Evolutionary conservation across 2,329 filamentous ascomycete species (phyloP).

Genomic region (Ophiostoma australiae): DNA sequence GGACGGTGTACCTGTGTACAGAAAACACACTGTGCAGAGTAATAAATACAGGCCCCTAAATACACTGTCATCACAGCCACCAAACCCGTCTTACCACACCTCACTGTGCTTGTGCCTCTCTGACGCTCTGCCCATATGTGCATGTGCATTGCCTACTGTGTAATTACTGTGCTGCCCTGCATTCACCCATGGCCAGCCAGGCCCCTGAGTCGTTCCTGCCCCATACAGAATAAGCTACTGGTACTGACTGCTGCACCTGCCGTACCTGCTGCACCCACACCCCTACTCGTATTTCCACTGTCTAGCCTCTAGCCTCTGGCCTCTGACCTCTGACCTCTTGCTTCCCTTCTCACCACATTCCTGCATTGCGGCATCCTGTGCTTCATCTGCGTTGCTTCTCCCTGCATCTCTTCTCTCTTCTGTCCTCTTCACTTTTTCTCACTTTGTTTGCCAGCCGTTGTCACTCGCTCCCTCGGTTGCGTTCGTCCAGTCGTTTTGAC

Average conservation of each 20-base stretch:
- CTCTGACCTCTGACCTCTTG: neutral
- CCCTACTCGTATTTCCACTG: constrained; percentile 10
- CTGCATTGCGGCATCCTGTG: constrained; percentile 18
- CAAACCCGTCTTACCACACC: neutral
- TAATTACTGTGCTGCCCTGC: too few species aligned
- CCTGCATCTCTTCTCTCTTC: constrained; percentile 19
- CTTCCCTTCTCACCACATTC: constrained; percentile 13
- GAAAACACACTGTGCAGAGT: neutral
- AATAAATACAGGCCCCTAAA: neutral
- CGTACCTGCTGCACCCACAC: neutral
- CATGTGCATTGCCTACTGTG: neutral
- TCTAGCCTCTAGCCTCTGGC: neutral
- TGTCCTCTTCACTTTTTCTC: neutral
- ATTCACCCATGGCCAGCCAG: neutral
- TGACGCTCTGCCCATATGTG: neutral
- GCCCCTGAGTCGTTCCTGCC: constrained; percentile 23
- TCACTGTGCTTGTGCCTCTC: constrained; percentile 1
- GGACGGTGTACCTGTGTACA: neutral
- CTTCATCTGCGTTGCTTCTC: constrained; percentile 29
- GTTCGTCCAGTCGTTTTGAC: constrained; percentile 34
- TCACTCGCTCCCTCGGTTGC: constrained; percentile 57
- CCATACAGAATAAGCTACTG: constrained; percentile 14
- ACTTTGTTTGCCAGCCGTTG: constrained; percentile 31
- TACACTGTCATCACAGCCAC: neutral
- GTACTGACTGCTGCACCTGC: neutral